Base-by-base conservation (phyloP, 352 stramenopile species). In the Aphanomyces invadans region DNA sequence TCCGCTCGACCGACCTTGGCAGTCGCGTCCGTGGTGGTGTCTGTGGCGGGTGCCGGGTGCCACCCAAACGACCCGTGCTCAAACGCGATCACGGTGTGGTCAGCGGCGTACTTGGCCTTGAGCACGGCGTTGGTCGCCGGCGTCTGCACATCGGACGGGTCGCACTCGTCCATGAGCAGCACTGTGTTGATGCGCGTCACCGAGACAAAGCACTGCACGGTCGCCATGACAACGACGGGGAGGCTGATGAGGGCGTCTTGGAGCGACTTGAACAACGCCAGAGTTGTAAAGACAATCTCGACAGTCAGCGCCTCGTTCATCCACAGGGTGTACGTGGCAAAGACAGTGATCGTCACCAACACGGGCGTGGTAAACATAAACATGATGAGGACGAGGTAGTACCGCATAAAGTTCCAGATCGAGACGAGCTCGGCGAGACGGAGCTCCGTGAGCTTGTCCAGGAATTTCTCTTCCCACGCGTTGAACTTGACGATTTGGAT, bases 401-500 rank as follows among this genome's bases (percentile, higher is more conserved):
- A 49, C 81, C 77, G 31, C 77, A 54, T 68, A 29, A 83, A 81
- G 21, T 68, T 63, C 79, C 76, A 86, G 7, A 91, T 56, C 12
- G 75, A 77, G 3, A 56, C 39, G 1, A 89, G 70, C 44, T 92
- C 83, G 33, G 72, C 23, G 0, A 42, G 31, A 0, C 83, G 81
- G 45, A 88, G 77, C 1, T 55, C 12, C 3, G 85, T 72, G 21
- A 90, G 64, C 71, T 88, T 75, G 32, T 78, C 79, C 29, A 74
- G 70, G 74, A 93, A 91, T 2, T 79, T 77, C 26, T 68, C 29
- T 62, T 98, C 89, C 85, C 86, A 97, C 2, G 81, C 83, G 72
- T 96, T 94, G 66, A 95, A 94, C 73, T 97, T 97, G 75, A 97
- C 85, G 69, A 95, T 88, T 25, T 90, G 85, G 61, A 96, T 95